phyloP scores from a whole-genome alignment of 2,329 filamentous ascomycete genomes.

The Aspergillus amoenus region DNA sequence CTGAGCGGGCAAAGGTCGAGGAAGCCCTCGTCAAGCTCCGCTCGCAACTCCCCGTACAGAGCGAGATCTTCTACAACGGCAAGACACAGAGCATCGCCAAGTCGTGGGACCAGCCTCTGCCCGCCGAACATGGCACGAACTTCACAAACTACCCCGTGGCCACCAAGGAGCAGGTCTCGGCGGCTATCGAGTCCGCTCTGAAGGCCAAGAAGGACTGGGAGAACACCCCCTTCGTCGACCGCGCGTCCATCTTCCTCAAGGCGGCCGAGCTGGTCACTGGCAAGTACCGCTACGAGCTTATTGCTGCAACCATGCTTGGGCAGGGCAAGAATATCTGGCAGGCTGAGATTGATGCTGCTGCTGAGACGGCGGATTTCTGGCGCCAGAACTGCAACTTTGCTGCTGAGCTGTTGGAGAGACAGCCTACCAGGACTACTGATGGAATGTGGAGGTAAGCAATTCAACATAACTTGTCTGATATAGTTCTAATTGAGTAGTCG shows the following conservation, averaged over 20 bases:
- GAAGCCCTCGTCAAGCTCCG: constrained; percentile 31
- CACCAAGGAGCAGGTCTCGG: constrained; percentile 68
- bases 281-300: constrained; percentile 95
- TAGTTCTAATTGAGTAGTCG: too few relatives aligned
- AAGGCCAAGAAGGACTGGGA: constrained; percentile 87
- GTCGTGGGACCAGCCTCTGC: constrained; percentile 29
- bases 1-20: constrained; percentile 35
- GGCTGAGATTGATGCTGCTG: constrained; percentile 95
- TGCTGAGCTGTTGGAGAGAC: constrained; percentile 82
- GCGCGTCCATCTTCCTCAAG: constrained; percentile 92
- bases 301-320: constrained; percentile 93
- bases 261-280: constrained; percentile 85
- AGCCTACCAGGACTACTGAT: constrained; percentile 77
- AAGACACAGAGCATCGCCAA: constrained; percentile 23
- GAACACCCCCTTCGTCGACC: constrained; percentile 82
- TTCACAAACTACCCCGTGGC: constrained; percentile 84
- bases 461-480: too few relatives aligned
- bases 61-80: constrained; percentile 30
- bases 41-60: constrained; percentile 34
- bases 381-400: constrained; percentile 91
- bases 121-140: constrained; percentile 45
- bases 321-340: constrained; percentile 99
- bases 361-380: constrained; percentile 89
- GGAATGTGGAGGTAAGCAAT: constrained; percentile 74
- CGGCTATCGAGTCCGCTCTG: constrained; percentile 80